phyloP scores from a whole-genome alignment of 1,284 basidiomycete species.

The Vanrija sp. region DNA sequence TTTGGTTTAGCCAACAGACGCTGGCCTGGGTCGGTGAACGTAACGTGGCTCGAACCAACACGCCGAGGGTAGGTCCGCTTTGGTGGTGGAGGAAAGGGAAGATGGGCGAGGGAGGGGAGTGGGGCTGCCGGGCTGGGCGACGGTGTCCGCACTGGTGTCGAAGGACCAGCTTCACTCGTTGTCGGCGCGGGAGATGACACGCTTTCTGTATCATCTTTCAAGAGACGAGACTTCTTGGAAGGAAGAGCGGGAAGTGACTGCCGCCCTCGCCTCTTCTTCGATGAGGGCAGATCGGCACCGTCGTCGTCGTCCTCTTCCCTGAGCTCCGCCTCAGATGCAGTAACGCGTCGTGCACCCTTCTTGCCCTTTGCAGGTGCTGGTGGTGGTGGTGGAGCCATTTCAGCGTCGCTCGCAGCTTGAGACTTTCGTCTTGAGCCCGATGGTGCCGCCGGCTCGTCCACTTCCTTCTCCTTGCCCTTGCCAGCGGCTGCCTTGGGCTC shows the following conservation, averaged over 20 bases:
- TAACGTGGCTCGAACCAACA: slow-evolving; percentile 58
- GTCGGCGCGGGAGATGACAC: slow-evolving; percentile 13
- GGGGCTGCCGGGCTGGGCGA: slow-evolving; percentile 36
- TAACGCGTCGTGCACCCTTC: slow-evolving; percentile 20
- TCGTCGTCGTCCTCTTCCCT: slow-evolving; percentile 5
- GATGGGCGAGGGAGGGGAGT: slow-evolving; percentile 39
- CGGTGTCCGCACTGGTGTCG: slow-evolving; percentile 20
- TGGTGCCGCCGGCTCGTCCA: background rate
- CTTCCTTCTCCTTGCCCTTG: slow-evolving; percentile 15
- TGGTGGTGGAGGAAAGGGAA: slow-evolving; percentile 34
- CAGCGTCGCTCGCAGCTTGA: background rate
- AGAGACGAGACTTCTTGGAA: slow-evolving; percentile 23
- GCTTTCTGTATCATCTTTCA: no score
- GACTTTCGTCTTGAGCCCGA: background rate
- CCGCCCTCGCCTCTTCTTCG: slow-evolving; percentile 24
- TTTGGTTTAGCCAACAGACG: slow-evolving; percentile 54
- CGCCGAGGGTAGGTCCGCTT: slow-evolving; percentile 57
- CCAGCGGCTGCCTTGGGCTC: slow-evolving; percentile 1
- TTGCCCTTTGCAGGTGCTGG: slow-evolving; percentile 15
- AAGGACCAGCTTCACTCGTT: slow-evolving; percentile 10
- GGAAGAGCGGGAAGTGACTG: slow-evolving; percentile 27
- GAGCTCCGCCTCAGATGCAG: background rate
- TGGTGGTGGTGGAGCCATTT: slow-evolving; percentile 31
- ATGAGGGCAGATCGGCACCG: background rate
- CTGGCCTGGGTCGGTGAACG: slow-evolving; percentile 65